These are phyloP conservation scores for Cyclocybe aegerita DNA, from an alignment of 768 basidiomycete species.

Conservation along the genomic window DNA sequence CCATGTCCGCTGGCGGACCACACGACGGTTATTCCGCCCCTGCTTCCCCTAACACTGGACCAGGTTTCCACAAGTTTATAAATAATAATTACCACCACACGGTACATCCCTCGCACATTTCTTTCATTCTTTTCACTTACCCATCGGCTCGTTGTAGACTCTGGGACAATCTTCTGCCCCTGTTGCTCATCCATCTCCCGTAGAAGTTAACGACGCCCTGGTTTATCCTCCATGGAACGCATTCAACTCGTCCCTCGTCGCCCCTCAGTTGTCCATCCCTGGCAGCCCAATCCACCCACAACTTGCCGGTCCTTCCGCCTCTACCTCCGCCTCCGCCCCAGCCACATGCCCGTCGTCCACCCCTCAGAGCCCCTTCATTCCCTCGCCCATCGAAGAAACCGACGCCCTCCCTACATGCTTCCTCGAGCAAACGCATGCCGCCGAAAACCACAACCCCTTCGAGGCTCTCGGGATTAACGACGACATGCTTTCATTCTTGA, in stretches of 20 bases:
- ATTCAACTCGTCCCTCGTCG: too few species aligned
- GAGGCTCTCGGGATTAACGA: background rate
- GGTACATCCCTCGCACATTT: background rate
- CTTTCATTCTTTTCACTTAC: background rate
- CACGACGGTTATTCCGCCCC: background rate
- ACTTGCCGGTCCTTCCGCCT: constrained; percentile 2
- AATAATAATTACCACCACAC: background rate
- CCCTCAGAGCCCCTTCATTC: too few species aligned
- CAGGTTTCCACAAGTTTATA: background rate
- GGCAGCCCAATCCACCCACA: background rate
- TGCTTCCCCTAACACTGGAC: background rate
- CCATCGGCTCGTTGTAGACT: too few species aligned
- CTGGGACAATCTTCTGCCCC: too few species aligned
- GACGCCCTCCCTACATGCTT: background rate
- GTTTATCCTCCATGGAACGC: too few species aligned
- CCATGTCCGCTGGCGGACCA: background rate
- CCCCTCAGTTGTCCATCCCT: too few species aligned
- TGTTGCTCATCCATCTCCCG: too few species aligned
- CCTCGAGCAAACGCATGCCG: background rate
- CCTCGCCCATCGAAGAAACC: too few species aligned
- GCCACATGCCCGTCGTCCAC: too few species aligned
- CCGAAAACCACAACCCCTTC: background rate
- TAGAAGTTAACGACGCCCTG: too few species aligned
- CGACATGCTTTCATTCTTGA: background rate
- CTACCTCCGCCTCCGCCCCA: background rate